phyloP scores from a whole-genome alignment of 2,329 filamentous ascomycete genomes.

The Chaetomium olivaceum region DNA sequence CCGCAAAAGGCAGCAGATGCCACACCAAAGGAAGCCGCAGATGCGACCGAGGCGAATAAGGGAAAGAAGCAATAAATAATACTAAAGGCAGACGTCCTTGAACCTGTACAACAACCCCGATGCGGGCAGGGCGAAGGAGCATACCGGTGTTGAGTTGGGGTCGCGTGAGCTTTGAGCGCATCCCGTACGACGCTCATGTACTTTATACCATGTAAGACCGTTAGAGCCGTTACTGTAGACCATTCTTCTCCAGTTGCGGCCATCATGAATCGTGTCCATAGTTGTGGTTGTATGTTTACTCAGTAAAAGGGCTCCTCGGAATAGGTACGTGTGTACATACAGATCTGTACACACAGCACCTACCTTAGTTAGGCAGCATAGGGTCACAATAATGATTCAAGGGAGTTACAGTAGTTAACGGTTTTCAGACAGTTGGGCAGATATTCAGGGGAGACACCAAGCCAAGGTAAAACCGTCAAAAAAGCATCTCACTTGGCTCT shows the following conservation, averaged over 20 bases:
- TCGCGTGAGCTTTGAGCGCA: not conserved
- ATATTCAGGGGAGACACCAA: not conserved
- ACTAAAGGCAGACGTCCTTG: not conserved
- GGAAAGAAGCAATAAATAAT: conserved; percentile 29
- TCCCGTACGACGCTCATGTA: conserved; percentile 24
- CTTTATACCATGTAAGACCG: conserved; percentile 24
- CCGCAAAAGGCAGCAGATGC: not conserved
- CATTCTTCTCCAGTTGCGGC: conserved; percentile 10
- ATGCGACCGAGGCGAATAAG: conserved; percentile 40
- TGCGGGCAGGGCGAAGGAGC: not conserved
- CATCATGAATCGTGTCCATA: not conserved
- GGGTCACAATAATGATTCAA: too few species aligned
- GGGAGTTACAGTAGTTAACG: not conserved
- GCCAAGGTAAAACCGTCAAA: not conserved
- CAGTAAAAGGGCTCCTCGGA: not conserved
- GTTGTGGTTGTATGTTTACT: not conserved
- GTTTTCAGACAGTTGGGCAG: not conserved
- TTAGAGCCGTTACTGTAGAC: conserved; percentile 20
- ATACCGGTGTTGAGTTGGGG: conserved; percentile 9
- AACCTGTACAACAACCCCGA: conserved; percentile 10
- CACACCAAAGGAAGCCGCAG: conserved; percentile 35
- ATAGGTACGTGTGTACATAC: too few species aligned
- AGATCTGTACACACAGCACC: too few species aligned
- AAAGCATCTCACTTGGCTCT: not conserved
- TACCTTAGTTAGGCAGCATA: too few species aligned